Conservation (phyloP, 306 rosid genomes). For the Styphnolobium japonicum region DNA sequence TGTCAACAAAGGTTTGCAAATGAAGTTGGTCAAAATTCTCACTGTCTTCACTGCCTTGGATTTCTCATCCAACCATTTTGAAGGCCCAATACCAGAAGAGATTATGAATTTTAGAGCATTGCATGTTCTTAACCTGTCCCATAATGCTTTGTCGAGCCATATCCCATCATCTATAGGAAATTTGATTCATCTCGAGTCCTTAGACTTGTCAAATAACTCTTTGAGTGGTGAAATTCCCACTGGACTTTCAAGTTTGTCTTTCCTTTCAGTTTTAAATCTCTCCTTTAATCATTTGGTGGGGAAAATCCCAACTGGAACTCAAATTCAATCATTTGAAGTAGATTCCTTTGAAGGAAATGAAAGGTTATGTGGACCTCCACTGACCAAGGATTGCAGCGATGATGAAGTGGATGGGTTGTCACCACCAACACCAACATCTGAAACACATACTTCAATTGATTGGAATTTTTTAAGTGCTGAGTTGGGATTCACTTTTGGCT, state of each 20-base stretch:
- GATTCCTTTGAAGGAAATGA: conserved; percentile 15
- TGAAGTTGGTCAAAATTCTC: background rate
- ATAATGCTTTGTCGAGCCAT: background rate
- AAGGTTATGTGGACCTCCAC: conserved; percentile 21
- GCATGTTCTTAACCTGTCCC: background rate
- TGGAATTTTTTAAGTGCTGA: background rate
- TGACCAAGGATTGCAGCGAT: background rate
- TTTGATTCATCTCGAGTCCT: conserved; percentile 7
- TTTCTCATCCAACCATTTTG: background rate
- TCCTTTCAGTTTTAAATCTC: conserved; percentile 19
- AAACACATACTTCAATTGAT: background rate
- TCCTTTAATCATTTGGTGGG: conserved; percentile 24
- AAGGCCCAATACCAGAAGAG: background rate
- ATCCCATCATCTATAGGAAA: conserved; percentile 28
- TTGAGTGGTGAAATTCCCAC: conserved; percentile 15
- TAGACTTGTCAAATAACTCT: conserved; percentile 28
- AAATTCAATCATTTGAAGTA: background rate
- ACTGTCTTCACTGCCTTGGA: background rate
- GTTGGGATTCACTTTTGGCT: background rate
- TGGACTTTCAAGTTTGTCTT: background rate
- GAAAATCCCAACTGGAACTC: conserved; percentile 2
- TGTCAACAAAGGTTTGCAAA: background rate
- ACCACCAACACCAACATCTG: background rate
- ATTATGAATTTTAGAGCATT: background rate
- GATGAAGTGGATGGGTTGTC: too few relatives aligned